Evolutionary conservation across 1,284 basidiomycete species (phyloP), one percentile per base, ranked within the genome.

Genomic region (Cryptococcus maquisensis): DNA sequence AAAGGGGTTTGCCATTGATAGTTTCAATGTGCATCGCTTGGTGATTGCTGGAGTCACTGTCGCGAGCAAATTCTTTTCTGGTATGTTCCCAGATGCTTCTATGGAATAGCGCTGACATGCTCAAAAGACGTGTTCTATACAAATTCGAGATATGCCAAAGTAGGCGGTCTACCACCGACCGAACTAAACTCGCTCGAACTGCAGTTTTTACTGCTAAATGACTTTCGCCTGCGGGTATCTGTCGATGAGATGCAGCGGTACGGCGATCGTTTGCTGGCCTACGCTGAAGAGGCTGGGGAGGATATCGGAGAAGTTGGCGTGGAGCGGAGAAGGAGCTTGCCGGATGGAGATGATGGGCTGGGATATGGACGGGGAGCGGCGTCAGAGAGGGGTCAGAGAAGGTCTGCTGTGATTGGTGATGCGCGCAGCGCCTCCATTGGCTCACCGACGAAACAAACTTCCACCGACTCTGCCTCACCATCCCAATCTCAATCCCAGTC

Each of bases 131-230:
- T 98, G 10, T 98, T 98, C 70, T 98, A 98, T 78, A 98, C 95
- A n/a, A 98, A 98, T 70, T 97, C 94, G 28, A 82, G 95, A 37
- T 98, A 98, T 73, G 95, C 95, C 55, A 98, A 98, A 84, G 93
- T 94, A 59, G 95, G 95, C 52, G 95, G 95, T 23, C 82, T 98
- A 2, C 95, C 95, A 0, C 86, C 94, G 52, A 81, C 87, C 50
- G 95, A 98, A 75, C 83, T 98, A 45, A 98, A 98, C 72, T 91
- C 95, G 71, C 85, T 98, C 51, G 95, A 98, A 72, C 84, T 98
- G 7, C 95, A 98, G 65, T 98, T 98, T 73, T 80, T 98, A 4
- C 85, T 98, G 9, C 82, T 98, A 9, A 98, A 98, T 76, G 91
- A 98, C 78, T 98, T 98, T 69, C 81, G 85, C 9, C 81, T 98